These are phyloP conservation scores for Podaxis sp. DNA, from an alignment of 768 basidiomycete genomes.

Conservation along the genomic window DNA sequence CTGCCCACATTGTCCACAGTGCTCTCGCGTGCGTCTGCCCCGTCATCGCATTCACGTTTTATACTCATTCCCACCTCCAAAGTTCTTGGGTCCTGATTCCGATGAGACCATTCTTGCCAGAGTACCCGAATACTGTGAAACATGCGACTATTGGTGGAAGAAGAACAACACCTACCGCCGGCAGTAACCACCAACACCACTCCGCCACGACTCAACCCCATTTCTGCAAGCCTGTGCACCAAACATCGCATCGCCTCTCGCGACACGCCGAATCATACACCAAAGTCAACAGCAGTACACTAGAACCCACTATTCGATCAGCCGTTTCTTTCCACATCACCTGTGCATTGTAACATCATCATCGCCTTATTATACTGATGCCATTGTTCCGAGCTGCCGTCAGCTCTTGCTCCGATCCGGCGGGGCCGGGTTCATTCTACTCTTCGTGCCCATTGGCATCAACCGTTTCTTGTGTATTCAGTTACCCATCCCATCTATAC, in stretches of 20 bases:
- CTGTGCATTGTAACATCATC: slow-evolving; percentile 7
- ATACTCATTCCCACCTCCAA: slow-evolving; percentile 11
- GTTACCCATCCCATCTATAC: slow-evolving; percentile 7
- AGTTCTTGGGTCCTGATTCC: slow-evolving; percentile 72
- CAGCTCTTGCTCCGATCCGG: slow-evolving; percentile 6
- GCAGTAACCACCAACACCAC: slow-evolving; percentile 19
- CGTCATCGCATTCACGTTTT: slow-evolving; percentile 5
- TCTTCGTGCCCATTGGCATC: background rate
- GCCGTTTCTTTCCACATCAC: background rate
- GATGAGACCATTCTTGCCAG: slow-evolving; percentile 53
- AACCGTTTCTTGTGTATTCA: background rate
- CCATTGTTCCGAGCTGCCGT: slow-evolving; percentile 6
- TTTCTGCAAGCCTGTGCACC: slow-evolving; percentile 9
- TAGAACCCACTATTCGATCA: background rate
- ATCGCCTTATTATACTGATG: background rate
- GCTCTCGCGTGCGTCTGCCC: slow-evolving; percentile 36
- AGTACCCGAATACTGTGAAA: slow-evolving; percentile 49
- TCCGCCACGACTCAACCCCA: slow-evolving; percentile 7
- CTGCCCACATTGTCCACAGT: slow-evolving; percentile 37
- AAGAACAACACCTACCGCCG: slow-evolving; percentile 38
- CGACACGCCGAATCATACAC: background rate
- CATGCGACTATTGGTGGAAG: slow-evolving; percentile 58
- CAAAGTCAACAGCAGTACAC: background rate
- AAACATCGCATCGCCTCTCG: slow-evolving; percentile 6
- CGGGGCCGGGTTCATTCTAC: background rate